These are phyloP conservation scores for Croton laevigatus DNA, from an alignment of 441 rosid species.

Conservation along the genomic window DNA sequence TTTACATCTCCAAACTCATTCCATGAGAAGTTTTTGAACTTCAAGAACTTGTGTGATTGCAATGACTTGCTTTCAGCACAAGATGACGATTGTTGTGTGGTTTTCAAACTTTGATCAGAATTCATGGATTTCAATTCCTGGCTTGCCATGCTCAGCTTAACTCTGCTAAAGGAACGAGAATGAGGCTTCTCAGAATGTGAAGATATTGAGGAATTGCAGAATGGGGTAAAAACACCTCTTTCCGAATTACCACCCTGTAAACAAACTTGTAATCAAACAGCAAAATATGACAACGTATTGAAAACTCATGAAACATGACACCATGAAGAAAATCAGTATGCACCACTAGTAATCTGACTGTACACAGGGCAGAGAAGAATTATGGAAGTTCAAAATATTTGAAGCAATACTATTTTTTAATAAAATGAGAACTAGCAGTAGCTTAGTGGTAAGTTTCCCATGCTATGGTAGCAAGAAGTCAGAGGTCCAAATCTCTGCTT, in stretches of 20 bases:
- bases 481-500: not conserved
- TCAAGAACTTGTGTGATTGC: slow-evolving; percentile 31
- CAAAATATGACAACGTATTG: not conserved
- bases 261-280: slow-evolving; percentile 19
- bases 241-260: slow-evolving; percentile 38
- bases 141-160: slow-evolving; percentile 24
- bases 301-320: not conserved
- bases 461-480: not conserved
- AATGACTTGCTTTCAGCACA: slow-evolving; percentile 30
- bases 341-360: not conserved
- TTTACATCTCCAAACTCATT: slow-evolving; percentile 38
- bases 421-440: not conserved
- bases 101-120: slow-evolving; percentile 27
- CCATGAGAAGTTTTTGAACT: slow-evolving; percentile 31
- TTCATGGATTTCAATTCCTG: slow-evolving; percentile 22
- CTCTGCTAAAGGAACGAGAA: slow-evolving; percentile 28
- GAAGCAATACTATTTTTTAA: not conserved
- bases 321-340: not conserved
- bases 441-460: not conserved
- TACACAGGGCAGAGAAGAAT: not conserved
- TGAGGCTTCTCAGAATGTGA: slow-evolving; percentile 36
- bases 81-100: slow-evolving; percentile 28
- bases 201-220: slow-evolving; percentile 34
- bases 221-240: slow-evolving; percentile 27
- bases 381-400: not conserved